Evolutionary conservation across 148 eudicot species (phyloP).

Genomic region (Nepenthes mirabilis): DNA sequence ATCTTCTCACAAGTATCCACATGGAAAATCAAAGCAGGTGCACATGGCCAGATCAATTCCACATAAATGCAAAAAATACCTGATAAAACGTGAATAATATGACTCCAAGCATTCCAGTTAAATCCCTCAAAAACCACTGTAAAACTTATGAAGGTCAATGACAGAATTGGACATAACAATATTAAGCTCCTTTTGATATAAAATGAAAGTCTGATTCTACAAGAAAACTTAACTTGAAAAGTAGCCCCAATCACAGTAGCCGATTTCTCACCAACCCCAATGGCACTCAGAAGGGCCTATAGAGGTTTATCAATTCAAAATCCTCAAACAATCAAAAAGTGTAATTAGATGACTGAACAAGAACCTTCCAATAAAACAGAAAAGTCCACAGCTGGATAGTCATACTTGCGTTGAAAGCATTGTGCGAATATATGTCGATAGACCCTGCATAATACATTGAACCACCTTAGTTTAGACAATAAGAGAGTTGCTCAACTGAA

Average conservation of each 20-base stretch:
- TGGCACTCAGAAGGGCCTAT: constrained; percentile 97
- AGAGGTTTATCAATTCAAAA: neutral
- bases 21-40: too few relatives aligned
- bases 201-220: neutral
- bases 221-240: constrained; percentile 50
- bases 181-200: neutral
- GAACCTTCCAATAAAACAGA: neutral
- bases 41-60: neutral
- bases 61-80: constrained; percentile 19
- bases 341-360: neutral
- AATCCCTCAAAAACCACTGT: constrained; percentile 98
- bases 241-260: constrained; percentile 98
- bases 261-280: constrained; percentile 95
- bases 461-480: constrained; percentile 1
- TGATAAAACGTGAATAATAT: constrained; percentile 91
- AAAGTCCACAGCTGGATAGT: neutral
- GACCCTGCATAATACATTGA: constrained; percentile 43
- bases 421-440: constrained; percentile 78
- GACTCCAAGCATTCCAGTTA: constrained; percentile 98
- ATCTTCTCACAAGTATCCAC: too few relatives aligned
- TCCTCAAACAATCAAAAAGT: neutral
- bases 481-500: neutral
- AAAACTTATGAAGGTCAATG: neutral
- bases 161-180: neutral
- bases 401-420: constrained; percentile 98